Base-by-base conservation (phyloP, 208 protist species). In the Acanthamoeba royreba region DNA sequence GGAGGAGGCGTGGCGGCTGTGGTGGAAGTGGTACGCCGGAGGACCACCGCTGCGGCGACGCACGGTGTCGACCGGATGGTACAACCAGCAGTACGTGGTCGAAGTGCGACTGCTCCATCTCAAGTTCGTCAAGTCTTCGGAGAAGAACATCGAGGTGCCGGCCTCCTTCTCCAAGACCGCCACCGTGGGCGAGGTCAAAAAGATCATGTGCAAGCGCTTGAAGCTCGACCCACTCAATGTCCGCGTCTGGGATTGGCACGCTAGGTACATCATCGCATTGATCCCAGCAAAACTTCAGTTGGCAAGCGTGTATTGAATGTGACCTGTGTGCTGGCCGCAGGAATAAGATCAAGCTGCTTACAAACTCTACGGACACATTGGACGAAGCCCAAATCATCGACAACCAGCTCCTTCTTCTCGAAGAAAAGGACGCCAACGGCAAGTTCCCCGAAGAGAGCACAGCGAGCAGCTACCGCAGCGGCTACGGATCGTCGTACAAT, bases 21-120 rank as follows among this genome's bases (percentile, higher is more conserved):
- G 40, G 87, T 58, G 47, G 58, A 92, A 58, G 58, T 92, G 87
- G 87, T 92, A 92, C 58, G 87, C 28, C 5, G 87, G 87, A 22
- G 87, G 87, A 9, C 87, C 87, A 19, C 42, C 87, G 43, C 55
- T 92, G 47, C 52, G 49, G 43, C 55, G 87, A 15, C 43, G 79
- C 45, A 92, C 42, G 3, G 38, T 92, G 43, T 15, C 47, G 4
- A 58, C 13, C 0, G 87, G 40, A 11, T 47, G 87, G 45, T 79
- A 61, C 61, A 72, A 53, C 31, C 40, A 58, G 22, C 42, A 92
- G 42, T 63, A 92, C 42, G 61, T 92, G 17, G 87, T 92, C 17
- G 87, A 92, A 40, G 87, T 92, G 58, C 43, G 47, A 2, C 87
- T 58, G 40, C 43, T 92, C 40, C 87, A 58, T 17, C 87, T 90